A percentile compares a stretch with the other conserved stretches of the same genome.
phyloP scores from a whole-genome alignment of 306 rosid genomes.

The Vigna hirtella region DNA sequence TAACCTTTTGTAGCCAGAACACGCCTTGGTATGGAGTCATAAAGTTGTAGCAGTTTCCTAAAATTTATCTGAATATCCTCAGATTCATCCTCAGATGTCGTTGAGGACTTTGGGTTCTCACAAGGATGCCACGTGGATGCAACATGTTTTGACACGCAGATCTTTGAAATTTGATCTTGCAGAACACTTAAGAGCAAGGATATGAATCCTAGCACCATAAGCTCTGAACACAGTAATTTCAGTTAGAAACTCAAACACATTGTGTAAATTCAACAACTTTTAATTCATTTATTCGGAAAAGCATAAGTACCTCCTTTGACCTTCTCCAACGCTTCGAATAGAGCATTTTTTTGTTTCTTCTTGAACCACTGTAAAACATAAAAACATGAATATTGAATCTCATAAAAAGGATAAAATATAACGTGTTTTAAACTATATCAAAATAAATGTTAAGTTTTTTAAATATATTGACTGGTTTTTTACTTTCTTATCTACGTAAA shows the following conservation, averaged over 20 bases:
- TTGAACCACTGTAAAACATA: conserved; percentile 47
- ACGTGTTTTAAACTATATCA: not conserved
- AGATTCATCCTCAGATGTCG: not conserved
- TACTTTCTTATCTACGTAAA: too few species aligned
- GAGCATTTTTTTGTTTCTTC: conserved; percentile 44
- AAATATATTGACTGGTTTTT: too few species aligned
- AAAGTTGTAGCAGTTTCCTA: conserved; percentile 44
- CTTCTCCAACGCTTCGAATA: conserved; percentile 50
- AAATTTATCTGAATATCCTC: not conserved
- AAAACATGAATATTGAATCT: not conserved
- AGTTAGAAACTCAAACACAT: not conserved
- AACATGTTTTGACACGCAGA: conserved; percentile 30
- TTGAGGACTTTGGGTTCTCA: not conserved
- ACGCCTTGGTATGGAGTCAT: conserved; percentile 35
- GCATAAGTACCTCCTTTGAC: conserved; percentile 49
- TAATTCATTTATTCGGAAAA: too few species aligned
- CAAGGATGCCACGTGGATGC: conserved; percentile 51
- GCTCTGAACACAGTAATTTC: conserved; percentile 39
- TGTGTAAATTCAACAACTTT: too few species aligned
- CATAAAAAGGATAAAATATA: not conserved
- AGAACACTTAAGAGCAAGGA: conserved; percentile 48
- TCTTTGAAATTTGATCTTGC: conserved; percentile 46
- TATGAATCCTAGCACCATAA: conserved; percentile 49
- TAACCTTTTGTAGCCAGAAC: conserved; percentile 52
- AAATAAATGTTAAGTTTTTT: too few species aligned